Evolutionary conservation across 495 filamentous ascomycete genomes (phyloP), one percentile per base, ranked within the genome.

Genomic region (Neurospora sp.): DNA sequence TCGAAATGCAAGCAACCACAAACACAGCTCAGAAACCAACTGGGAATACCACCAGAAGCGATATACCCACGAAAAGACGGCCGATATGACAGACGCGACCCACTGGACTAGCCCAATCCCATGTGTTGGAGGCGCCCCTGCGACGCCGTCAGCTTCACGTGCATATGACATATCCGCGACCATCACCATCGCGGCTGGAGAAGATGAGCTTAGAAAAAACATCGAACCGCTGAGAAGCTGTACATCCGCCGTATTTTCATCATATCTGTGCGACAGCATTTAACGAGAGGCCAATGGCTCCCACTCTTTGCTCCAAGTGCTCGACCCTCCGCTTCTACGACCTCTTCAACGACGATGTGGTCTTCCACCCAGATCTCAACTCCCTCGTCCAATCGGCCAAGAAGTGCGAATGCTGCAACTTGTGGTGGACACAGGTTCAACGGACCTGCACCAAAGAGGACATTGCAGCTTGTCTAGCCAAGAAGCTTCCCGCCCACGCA

Each of bases 371-470:
- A 0, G 48, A 72, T 35, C 20, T 72, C 5, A 31, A 27, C 10
- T 31, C 71, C 3, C 61, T 72, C 12, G 46, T 72, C 10, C 71
- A 48, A 70, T 72, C 35, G 1, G 71, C 71, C 16, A 46, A 53
- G 16, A 31, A 69, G 1, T 72, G 71, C 11, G 39, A 41, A 1
- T 4, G 39, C 41, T 72, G 71, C 12, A n/a, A 7, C 39, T 59
- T 72, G 39, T 72, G 71, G 39, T 72, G 71, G 71, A 39, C 31
- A 1, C 68, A 27, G 18, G 3, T 72, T 35, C 71, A 72, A 41
- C 22, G 38, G 0, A 7, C 5, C 39, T 46, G 61, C 27, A 11
- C 1, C 27, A 35, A 35, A 37, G 53, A 65, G 7, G 53, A 37
- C 27, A 65, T 65, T 1, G 53, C 14, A 4, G 53, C 53, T 65